Evolutionary conservation across 1,284 basidiomycete genomes (phyloP), one percentile per base, ranked within the genome.

Genomic region (Sutorius eximius): DNA sequence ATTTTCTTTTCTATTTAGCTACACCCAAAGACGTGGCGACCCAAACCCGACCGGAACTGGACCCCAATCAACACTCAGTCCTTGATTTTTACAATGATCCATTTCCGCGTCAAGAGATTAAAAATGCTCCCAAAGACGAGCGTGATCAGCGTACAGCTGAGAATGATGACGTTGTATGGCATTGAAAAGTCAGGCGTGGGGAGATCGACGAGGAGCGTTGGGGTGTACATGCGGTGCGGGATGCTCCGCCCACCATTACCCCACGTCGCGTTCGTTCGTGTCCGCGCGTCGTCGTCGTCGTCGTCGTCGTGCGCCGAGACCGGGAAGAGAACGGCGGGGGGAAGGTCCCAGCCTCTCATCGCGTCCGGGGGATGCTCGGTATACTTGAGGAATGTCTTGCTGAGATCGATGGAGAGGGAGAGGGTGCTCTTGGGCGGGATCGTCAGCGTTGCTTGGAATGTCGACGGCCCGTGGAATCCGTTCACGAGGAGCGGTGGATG

Each of bases 91-190:
- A 85, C 72, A n/a, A 87, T 73, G 30, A 86, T 82, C 81, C 89
- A 93, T 63, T 82, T 82, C 58, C 96, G 77, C 42, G 93, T 90
- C 66, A 98, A 74, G 45, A 87, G 71, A 66, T 98, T 98, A 73
- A 98, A 93, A 45, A 96, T 75, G 61, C 85, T 91, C 40, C 96
- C 96, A 71, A 99, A 98, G 59, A 96, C 89, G 58, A 98, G 83
- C 34, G 96, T 95, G 57, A 95, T 83, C 46, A 97, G 77, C 10
- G 93, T 95, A 66, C 87, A 93, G 53, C 86, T 94, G 78, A 98
- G 89, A 66, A 97, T 96, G 72, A 98, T 98, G 59, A 98, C 95
- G 73, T 98, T 99, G 76, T 98, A 99, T 12, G 96, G 95, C 95
- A 99, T 98, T 67, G 91, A 95, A 73, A 99, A 99, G 74, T 99